Evolutionary conservation across 495 filamentous ascomycete genomes (phyloP).

Genomic region (Talaromyces trachyspermus): DNA sequence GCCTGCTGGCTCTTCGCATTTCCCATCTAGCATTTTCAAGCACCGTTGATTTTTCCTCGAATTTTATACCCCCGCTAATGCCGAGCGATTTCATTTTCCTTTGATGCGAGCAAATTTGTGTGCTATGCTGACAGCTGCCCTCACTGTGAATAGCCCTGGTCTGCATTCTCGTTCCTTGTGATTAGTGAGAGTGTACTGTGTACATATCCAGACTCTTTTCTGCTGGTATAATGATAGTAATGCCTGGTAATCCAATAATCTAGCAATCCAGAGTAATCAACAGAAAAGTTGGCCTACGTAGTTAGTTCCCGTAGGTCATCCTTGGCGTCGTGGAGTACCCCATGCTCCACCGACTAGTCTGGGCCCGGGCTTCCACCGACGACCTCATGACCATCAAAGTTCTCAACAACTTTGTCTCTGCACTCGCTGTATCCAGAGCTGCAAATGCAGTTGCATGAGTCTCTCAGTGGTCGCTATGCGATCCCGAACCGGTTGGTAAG

Average conservation of each 20-base stretch:
- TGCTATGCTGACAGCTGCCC: background rate
- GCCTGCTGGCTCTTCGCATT: background rate
- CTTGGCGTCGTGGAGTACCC: no score
- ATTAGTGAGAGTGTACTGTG: slow-evolving; percentile 1
- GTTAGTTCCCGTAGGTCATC: no score
- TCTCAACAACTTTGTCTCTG: background rate
- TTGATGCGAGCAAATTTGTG: background rate
- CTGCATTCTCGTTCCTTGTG: background rate
- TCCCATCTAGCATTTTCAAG: slow-evolving; percentile 7
- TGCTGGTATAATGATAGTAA: slow-evolving; percentile 9
- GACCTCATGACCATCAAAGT: no score
- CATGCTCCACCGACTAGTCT: no score
- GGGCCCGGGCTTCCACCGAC: no score
- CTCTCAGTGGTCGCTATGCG: slow-evolving; percentile 30
- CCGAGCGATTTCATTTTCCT: background rate
- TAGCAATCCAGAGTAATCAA: no score
- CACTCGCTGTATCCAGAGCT: background rate
- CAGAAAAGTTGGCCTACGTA: no score
- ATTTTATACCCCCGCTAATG: slow-evolving; percentile 8
- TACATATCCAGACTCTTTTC: slow-evolving; percentile 7
- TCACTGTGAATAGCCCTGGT: slow-evolving; percentile 4
- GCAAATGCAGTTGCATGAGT: background rate
- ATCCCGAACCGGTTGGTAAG: slow-evolving; percentile 47
- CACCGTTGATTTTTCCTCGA: background rate
- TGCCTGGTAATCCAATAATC: slow-evolving; percentile 2